phyloP scores from a whole-genome alignment of 805 yeast genomes.

The Starmerella geochares region DNA sequence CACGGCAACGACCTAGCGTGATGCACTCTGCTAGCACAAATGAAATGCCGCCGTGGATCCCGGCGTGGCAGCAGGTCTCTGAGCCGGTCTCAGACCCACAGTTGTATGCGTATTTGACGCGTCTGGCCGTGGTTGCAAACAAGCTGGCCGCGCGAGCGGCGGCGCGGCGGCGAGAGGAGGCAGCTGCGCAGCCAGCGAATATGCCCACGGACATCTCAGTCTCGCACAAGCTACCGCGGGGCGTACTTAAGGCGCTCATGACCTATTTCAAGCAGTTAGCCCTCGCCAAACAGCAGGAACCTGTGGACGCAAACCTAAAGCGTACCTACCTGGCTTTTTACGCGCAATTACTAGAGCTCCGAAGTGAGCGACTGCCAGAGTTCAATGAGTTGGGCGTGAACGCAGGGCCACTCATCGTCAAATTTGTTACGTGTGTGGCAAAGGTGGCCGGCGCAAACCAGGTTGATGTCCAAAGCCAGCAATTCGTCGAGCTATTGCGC shows the following conservation, averaged over 20 bases:
- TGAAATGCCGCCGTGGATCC: not conserved
- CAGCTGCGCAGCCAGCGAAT: not conserved
- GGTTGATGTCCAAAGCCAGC: conserved; percentile 26
- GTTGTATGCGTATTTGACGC: conserved; percentile 45
- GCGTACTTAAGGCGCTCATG: conserved; percentile 29
- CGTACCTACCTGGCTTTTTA: conserved; percentile 48
- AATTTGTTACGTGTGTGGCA: conserved; percentile 30
- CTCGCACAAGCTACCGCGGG: conserved; percentile 27
- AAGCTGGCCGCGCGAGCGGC: conserved; percentile 30
- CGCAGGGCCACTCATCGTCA: conserved; percentile 31
- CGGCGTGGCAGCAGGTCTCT: conserved; percentile 14
- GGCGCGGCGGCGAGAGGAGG: conserved; percentile 4
- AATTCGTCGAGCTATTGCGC: conserved; percentile 29
- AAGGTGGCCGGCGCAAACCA: conserved; percentile 23
- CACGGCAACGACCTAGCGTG: not conserved
- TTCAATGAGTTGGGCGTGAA: conserved; percentile 26
- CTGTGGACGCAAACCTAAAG: conserved; percentile 18
- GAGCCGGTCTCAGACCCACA: conserved; percentile 23
- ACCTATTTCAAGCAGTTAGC: conserved; percentile 31
- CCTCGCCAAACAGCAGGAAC: conserved; percentile 14
- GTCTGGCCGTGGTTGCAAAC: conserved; percentile 49
- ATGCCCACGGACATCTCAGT: not conserved
- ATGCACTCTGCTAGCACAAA: not conserved
- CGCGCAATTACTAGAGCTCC: conserved; percentile 43
- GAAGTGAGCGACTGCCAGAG: conserved; percentile 29